These are phyloP conservation scores for Lipomyces oligophaga DNA, from an alignment of 805 yeast genomes.

Conservation along the genomic window DNA sequence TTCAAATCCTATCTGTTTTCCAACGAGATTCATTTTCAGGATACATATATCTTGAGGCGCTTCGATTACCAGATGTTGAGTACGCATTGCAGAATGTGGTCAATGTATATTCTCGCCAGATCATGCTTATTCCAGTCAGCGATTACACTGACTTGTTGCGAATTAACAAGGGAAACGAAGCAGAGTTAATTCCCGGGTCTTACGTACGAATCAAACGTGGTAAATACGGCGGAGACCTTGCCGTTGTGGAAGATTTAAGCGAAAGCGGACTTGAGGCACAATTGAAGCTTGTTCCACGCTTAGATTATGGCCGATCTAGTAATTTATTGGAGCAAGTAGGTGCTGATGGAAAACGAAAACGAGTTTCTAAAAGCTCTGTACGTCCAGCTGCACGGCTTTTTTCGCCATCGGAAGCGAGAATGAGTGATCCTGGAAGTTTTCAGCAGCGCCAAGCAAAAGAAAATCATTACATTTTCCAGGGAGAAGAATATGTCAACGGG, in stretches of 20 bases:
- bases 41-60: constrained; percentile 90
- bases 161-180: constrained; percentile 82
- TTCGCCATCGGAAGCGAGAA: constrained; percentile 82
- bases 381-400: constrained; percentile 85
- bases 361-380: constrained; percentile 54
- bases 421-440: constrained; percentile 71
- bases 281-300: constrained; percentile 84
- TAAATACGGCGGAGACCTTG: constrained; percentile 86
- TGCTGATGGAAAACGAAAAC: constrained; percentile 51
- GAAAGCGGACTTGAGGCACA: constrained; percentile 96
- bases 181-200: constrained; percentile 84
- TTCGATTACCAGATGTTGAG: constrained; percentile 86
- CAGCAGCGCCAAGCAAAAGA: constrained; percentile 49
- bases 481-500: constrained; percentile 88
- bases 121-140: constrained; percentile 86
- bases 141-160: constrained; percentile 91
- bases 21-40: constrained; percentile 93
- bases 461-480: constrained; percentile 63
- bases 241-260: constrained; percentile 85
- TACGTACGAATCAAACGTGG: constrained; percentile 90
- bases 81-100: constrained; percentile 86
- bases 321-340: constrained; percentile 22
- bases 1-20: constrained; percentile 82
- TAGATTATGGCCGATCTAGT: constrained; percentile 72
- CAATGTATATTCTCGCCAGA: constrained; percentile 69